Percentiles rank a stretch among this genome's conserved stretches.
These are phyloP conservation scores for Misopates orontium DNA, from an alignment of 257 asterid species.

Conservation along the genomic window DNA sequence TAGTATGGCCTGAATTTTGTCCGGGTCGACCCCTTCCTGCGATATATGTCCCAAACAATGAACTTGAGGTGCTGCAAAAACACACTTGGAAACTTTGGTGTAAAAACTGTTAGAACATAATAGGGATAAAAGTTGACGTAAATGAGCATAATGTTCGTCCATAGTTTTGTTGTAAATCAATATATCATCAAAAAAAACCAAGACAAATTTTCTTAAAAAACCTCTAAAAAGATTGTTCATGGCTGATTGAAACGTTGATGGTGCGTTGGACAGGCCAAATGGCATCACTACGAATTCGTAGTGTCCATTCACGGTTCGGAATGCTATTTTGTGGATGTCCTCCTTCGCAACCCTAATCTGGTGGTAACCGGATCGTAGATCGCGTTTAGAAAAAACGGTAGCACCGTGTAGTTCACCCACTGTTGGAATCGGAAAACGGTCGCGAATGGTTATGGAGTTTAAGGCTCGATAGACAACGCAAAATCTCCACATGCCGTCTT, in stretches of 20 bases:
- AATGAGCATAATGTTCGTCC: not conserved
- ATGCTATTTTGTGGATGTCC: not conserved
- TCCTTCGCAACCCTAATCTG: not conserved
- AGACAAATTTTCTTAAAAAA: not conserved
- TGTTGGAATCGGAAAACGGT: not conserved
- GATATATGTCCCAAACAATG: not conserved
- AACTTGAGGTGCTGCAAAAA: not conserved
- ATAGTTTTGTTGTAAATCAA: not conserved
- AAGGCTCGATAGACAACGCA: not conserved
- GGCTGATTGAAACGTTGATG: not conserved
- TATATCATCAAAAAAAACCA: not conserved
- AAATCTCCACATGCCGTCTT: not conserved
- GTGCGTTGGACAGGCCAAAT: not conserved
- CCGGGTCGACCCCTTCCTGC: not conserved
- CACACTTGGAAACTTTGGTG: not conserved
- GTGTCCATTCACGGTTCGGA: not conserved
- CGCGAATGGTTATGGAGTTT: not conserved
- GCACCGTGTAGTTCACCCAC: not conserved
- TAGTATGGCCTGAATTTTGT: not conserved
- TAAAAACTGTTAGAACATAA: not conserved
- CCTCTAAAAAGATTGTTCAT: not conserved
- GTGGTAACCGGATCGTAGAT: not conserved
- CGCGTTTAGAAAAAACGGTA: not conserved
- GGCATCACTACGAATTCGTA: not conserved
- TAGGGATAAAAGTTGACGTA: not conserved